phyloP scores from a whole-genome alignment of 2,329 filamentous ascomycete species.

The Byssochlamys sp. region DNA sequence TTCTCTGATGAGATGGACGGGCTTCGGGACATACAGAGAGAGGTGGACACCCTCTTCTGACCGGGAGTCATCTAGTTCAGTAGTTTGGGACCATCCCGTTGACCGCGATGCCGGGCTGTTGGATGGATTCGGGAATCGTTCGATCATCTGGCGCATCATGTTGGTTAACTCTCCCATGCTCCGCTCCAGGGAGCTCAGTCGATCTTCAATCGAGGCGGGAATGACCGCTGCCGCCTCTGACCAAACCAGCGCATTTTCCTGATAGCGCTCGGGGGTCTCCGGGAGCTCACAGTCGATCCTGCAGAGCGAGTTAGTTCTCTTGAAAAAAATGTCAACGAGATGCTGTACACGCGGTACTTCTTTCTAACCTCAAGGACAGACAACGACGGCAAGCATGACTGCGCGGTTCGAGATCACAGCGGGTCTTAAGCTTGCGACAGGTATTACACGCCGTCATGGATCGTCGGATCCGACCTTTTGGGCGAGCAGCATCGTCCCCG shows the following conservation, averaged over 20 bases:
- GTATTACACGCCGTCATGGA: constrained; percentile 31
- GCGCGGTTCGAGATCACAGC: constrained; percentile 27
- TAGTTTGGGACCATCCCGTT: constrained; percentile 7
- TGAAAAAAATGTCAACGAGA: constrained; percentile 2
- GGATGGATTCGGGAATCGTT: constrained; percentile 14
- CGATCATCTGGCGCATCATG: constrained; percentile 23
- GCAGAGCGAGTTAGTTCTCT: constrained; percentile 1
- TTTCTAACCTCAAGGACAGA: constrained; percentile 23
- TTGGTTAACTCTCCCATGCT: constrained; percentile 27
- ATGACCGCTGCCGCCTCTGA: constrained; percentile 21
- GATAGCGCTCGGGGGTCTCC: constrained; percentile 24
- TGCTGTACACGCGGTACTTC: background rate
- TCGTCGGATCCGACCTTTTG: constrained; percentile 24
- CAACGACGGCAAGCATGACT: constrained; percentile 28
- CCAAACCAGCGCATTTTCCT: constrained; percentile 22
- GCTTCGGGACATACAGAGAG: constrained; percentile 18
- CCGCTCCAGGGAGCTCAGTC: constrained; percentile 21
- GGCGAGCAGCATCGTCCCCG: constrained; percentile 11
- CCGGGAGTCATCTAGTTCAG: constrained; percentile 15
- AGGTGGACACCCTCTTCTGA: constrained; percentile 12
- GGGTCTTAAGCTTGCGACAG: constrained; percentile 28
- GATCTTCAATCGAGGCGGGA: constrained; percentile 24
- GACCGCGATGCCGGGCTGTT: constrained; percentile 11
- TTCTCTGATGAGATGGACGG: constrained; percentile 23
- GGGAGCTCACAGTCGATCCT: constrained; percentile 28